Conservation (phyloP, 345 rosid genomes). For the Orychophragmus violaceus region DNA sequence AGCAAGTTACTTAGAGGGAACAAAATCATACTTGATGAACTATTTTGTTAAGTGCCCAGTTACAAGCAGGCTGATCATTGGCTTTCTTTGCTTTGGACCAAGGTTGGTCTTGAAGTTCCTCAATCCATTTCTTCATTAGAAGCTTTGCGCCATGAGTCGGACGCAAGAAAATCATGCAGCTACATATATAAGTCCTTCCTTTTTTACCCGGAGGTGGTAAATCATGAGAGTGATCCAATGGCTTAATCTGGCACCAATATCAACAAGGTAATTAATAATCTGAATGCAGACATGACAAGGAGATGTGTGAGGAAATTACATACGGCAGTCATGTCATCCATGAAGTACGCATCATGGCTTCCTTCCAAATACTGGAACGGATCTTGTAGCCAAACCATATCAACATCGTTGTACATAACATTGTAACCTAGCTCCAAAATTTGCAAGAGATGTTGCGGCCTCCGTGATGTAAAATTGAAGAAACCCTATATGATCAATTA, state of each 20-base stretch:
- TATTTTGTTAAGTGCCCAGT: constrained; percentile 82
- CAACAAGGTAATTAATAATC: neutral
- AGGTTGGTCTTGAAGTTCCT: constrained; percentile 74
- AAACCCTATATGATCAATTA: neutral
- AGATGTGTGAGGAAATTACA: neutral
- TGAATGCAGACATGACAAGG: neutral
- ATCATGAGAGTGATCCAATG: constrained; percentile 72
- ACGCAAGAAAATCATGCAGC: constrained; percentile 91
- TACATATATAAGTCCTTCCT: constrained; percentile 84
- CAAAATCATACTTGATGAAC: constrained; percentile 58
- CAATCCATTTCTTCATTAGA: constrained; percentile 92
- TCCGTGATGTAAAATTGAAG: neutral
- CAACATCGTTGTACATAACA: too few species aligned
- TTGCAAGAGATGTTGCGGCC: too few species aligned
- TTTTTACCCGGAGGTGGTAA: constrained; percentile 91
- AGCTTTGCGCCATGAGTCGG: constrained; percentile 80
- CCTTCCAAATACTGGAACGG: neutral
- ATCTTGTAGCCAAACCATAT: neutral
- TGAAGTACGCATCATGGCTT: neutral
- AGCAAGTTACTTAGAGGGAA: neutral
- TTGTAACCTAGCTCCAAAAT: too few species aligned
- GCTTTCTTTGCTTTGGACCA: constrained; percentile 84
- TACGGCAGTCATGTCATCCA: neutral
- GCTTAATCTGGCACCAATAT: constrained; percentile 58
- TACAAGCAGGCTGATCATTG: constrained; percentile 95